These are phyloP conservation scores for Arthromyces matolae DNA, from an alignment of 768 basidiomycete genomes.

Conservation along the genomic window DNA sequence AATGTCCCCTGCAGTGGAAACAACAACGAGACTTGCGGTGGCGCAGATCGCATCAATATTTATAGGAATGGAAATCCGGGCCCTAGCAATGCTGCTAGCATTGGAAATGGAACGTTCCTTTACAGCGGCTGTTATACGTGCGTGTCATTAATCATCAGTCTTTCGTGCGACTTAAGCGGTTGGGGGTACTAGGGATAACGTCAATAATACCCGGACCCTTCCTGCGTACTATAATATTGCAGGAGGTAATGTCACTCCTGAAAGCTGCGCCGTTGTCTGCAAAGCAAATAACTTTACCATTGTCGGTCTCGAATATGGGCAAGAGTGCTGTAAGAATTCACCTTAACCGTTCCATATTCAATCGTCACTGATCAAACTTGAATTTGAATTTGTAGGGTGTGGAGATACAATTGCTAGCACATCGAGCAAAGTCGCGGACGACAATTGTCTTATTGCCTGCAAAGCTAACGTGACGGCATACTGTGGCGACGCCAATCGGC, in stretches of 20 bases:
- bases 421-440: slow-evolving; percentile 3
- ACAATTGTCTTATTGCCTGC: slow-evolving; percentile 7
- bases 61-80: slow-evolving; percentile 8
- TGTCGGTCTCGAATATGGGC: slow-evolving; percentile 9
- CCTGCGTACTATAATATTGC: slow-evolving; percentile 1
- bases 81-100: not conserved
- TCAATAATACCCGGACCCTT: slow-evolving; percentile 4
- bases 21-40: slow-evolving; percentile 2
- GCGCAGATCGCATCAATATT: slow-evolving; percentile 4
- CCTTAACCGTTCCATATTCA: not conserved
- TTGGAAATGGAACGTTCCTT: slow-evolving; percentile 5
- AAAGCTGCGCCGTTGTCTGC: slow-evolving; percentile 8
- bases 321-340: slow-evolving; percentile 6
- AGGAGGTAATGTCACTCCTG: slow-evolving; percentile 7
- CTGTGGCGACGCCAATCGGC: slow-evolving; percentile 4
- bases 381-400: not conserved
- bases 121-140: slow-evolving; percentile 15
- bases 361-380: not conserved
- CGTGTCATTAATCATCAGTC: not conserved
- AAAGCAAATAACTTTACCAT: slow-evolving; percentile 9
- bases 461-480: slow-evolving; percentile 2
- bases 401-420: not conserved
- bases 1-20: slow-evolving; percentile 4
- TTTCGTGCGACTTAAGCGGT: not conserved
- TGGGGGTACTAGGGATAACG: slow-evolving; percentile 7